A percentile compares a stretch with the other conserved stretches of the same genome.
Evolutionary conservation across 352 stramenopile genomes (phyloP).

Genomic region (Pilasporangium apinafurcum): DNA sequence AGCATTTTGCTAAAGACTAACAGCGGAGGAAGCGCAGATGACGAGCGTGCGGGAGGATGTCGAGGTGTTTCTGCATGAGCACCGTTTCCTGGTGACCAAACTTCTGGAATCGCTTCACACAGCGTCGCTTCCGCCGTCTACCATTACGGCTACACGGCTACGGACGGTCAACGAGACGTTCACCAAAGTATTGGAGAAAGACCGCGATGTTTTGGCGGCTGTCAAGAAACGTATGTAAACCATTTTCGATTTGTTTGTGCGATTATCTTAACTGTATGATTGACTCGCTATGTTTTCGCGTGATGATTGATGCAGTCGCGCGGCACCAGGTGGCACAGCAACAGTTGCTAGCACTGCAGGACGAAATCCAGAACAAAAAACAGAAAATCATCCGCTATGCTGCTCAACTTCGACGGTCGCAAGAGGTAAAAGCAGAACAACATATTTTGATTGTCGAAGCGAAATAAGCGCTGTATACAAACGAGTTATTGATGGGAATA

Average conservation of each 20-base stretch:
- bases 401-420: conserved; percentile 48
- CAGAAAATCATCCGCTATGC: conserved; percentile 66
- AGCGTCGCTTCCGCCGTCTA: conserved; percentile 52
- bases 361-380: conserved; percentile 62
- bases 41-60: conserved; percentile 68
- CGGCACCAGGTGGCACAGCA: conserved; percentile 68
- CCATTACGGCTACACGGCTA: conserved; percentile 64
- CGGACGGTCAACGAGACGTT: conserved; percentile 78
- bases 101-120: conserved; percentile 72
- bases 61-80: conserved; percentile 68
- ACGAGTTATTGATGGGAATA: conserved; percentile 1
- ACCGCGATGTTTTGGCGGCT: conserved; percentile 52
- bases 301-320: conserved; percentile 26
- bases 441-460: background rate
- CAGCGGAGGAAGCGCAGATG: too few relatives aligned
- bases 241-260: background rate
- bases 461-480: background rate
- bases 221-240: conserved; percentile 70
- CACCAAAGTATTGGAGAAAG: conserved; percentile 66
- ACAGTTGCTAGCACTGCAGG: conserved; percentile 47
- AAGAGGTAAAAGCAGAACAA: conserved; percentile 20
- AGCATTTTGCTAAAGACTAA: too few relatives aligned
- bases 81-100: conserved; percentile 82
- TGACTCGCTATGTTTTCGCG: background rate
- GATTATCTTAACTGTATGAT: background rate